A percentile compares a stretch with the other conserved stretches of the same genome.
Conservation (phyloP, 2,329 filamentous ascomycete species). For the Volutella citrinella region DNA sequence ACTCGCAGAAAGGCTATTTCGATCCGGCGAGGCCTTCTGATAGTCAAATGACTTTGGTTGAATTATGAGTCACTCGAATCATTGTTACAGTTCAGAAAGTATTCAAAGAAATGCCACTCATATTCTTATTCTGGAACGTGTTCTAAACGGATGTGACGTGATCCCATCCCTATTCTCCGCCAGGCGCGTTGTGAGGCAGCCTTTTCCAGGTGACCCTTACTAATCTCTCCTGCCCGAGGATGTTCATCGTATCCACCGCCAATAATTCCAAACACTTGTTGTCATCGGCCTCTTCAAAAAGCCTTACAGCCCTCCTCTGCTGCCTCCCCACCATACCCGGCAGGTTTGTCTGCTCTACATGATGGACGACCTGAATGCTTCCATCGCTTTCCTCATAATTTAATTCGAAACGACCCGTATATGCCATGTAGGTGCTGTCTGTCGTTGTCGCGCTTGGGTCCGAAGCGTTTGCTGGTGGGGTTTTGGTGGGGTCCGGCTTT, state of each 20-base stretch:
- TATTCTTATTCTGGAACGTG: background rate
- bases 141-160: background rate
- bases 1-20: background rate
- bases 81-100: background rate
- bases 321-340: background rate
- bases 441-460: background rate
- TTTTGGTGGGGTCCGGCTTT: background rate
- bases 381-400: background rate
- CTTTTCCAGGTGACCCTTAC: background rate
- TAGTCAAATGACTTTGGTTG: background rate
- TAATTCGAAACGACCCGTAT: background rate
- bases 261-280: background rate
- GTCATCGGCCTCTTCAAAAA: conserved; percentile 1
- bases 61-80: background rate
- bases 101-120: background rate
- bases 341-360: background rate
- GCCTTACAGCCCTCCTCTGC: background rate
- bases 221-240: conserved; percentile 1
- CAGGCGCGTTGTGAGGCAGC: background rate
- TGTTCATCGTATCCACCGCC: background rate
- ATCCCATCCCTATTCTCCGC: background rate
- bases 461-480: background rate
- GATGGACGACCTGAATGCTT: background rate
- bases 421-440: background rate
- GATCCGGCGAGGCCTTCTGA: background rate